Evolutionary conservation across 2,329 filamentous ascomycete species (phyloP).

Genomic region (Rhytidhysteron rufulum): DNA sequence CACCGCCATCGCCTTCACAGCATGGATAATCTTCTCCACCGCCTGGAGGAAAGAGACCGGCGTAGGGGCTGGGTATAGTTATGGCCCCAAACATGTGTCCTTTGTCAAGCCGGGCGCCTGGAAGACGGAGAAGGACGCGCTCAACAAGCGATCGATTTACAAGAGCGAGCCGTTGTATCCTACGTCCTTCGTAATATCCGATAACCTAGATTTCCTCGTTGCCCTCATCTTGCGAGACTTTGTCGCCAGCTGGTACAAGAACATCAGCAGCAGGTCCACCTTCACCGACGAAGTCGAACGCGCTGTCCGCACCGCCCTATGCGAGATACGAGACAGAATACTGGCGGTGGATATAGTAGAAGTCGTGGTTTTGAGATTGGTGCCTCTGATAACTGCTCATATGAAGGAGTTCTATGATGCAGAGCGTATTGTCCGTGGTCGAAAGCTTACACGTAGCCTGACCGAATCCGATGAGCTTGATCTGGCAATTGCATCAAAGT

Average conservation of each 20-base stretch:
- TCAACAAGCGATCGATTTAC: conserved; percentile 66
- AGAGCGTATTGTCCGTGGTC: conserved; percentile 80
- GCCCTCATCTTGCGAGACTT: conserved; percentile 77
- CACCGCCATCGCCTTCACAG: conserved; percentile 50
- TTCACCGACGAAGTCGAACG: conserved; percentile 87
- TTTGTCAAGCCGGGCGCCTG: conserved; percentile 65
- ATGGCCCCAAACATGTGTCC: conserved; percentile 40
- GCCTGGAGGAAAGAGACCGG: conserved; percentile 42
- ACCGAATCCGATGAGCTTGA: conserved; percentile 97
- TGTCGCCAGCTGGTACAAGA: conserved; percentile 80
- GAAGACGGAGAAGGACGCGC: conserved; percentile 64
- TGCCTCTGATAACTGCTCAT: conserved; percentile 85
- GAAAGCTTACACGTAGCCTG: conserved; percentile 80
- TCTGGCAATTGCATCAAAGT: conserved; percentile 91
- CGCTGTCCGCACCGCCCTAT: conserved; percentile 68
- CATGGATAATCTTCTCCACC: conserved; percentile 61
- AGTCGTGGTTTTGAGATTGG: conserved; percentile 72
- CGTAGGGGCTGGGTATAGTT: conserved; percentile 39
- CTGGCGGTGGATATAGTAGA: conserved; percentile 78
- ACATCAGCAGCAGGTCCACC: conserved; percentile 74
- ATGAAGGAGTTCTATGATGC: conserved; percentile 88
- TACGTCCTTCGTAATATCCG: conserved; percentile 71
- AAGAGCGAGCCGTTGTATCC: conserved; percentile 66
- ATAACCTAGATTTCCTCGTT: conserved; percentile 74
- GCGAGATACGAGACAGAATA: conserved; percentile 67